These are phyloP conservation scores for Stereum hirsutum DNA, from an alignment of 1,284 basidiomycete species.

Conservation along the genomic window DNA sequence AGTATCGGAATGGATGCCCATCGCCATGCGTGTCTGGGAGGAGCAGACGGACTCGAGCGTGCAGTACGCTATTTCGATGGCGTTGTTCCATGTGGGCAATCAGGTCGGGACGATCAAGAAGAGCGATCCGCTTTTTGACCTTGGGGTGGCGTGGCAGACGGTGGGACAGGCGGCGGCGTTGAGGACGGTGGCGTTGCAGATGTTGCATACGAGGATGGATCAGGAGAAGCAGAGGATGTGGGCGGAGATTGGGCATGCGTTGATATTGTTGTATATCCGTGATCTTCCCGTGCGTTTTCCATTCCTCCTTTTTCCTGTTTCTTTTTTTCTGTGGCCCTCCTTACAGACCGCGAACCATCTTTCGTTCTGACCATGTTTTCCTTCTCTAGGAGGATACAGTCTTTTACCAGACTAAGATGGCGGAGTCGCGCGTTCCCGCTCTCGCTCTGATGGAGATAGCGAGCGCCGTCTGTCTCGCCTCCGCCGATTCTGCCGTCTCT, in stretches of 20 bases:
- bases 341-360: too few relatives aligned
- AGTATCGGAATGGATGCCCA: slow-evolving; percentile 35
- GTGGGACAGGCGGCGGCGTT: slow-evolving; percentile 42
- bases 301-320: too few relatives aligned
- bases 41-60: slow-evolving; percentile 52
- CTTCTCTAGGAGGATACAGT: too few relatives aligned
- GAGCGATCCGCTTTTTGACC: slow-evolving; percentile 24
- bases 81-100: slow-evolving; percentile 38
- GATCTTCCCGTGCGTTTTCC: slow-evolving; percentile 10
- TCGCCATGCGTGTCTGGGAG: slow-evolving; percentile 46
- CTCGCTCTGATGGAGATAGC: slow-evolving; percentile 64
- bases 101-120: slow-evolving; percentile 33
- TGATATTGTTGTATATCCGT: slow-evolving; percentile 24
- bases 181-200: slow-evolving; percentile 43
- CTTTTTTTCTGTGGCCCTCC: too few relatives aligned
- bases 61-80: slow-evolving; percentile 46
- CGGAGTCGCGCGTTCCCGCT: slow-evolving; percentile 43
- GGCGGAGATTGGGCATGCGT: slow-evolving; percentile 49
- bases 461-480: slow-evolving; percentile 60
- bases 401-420: too few relatives aligned
- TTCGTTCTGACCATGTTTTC: too few relatives aligned
- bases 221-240: slow-evolving; percentile 56
- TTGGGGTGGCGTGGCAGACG: slow-evolving; percentile 25
- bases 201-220: slow-evolving; percentile 50
- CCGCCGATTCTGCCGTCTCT: slow-evolving; percentile 55